A percentile compares a stretch with the other conserved stretches of the same genome.
Evolutionary conservation across 2,329 filamentous ascomycete species (phyloP).

Genomic region (Hymenoscyphus fructigenus): DNA sequence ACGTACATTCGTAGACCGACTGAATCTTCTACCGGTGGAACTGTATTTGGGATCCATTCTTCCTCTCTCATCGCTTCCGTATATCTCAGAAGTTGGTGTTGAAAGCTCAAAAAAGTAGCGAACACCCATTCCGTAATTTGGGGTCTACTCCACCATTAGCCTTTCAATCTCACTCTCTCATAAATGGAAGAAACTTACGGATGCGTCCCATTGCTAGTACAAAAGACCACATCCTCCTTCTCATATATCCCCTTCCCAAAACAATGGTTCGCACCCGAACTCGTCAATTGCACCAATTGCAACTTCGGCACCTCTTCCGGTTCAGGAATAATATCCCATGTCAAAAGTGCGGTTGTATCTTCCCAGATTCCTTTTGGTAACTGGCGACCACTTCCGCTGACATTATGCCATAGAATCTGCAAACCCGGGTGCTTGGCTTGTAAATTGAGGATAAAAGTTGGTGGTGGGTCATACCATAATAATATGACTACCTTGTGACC

Average conservation of each 20-base stretch:
- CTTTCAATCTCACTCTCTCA: background rate
- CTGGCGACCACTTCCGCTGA: constrained; percentile 9
- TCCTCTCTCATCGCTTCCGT: constrained; percentile 34
- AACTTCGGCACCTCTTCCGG: constrained; percentile 38
- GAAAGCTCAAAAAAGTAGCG: constrained; percentile 37
- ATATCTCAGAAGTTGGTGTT: constrained; percentile 37
- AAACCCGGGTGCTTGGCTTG: constrained; percentile 41
- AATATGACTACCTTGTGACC: constrained; percentile 44
- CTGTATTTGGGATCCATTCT: constrained; percentile 29
- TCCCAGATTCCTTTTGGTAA: constrained; percentile 37
- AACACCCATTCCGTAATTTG: constrained; percentile 46
- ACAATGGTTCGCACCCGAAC: constrained; percentile 47
- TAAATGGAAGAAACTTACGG: constrained; percentile 37
- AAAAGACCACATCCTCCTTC: constrained; percentile 40
- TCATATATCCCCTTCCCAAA: constrained; percentile 37
- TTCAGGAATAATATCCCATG: constrained; percentile 36
- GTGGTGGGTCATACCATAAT: constrained; percentile 34
- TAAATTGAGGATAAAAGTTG: constrained; percentile 39
- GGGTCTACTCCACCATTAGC: constrained; percentile 25
- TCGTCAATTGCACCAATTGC: constrained; percentile 46
- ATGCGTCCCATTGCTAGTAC: constrained; percentile 44
- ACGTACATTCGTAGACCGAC: constrained; percentile 9
- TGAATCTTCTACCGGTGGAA: background rate
- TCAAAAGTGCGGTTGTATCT: constrained; percentile 43
- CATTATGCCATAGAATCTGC: constrained; percentile 38